A percentile compares a stretch with the other conserved stretches of the same genome.
phyloP scores from a whole-genome alignment of 2,329 filamentous ascomycete species.

The Aspergillus sp. region DNA sequence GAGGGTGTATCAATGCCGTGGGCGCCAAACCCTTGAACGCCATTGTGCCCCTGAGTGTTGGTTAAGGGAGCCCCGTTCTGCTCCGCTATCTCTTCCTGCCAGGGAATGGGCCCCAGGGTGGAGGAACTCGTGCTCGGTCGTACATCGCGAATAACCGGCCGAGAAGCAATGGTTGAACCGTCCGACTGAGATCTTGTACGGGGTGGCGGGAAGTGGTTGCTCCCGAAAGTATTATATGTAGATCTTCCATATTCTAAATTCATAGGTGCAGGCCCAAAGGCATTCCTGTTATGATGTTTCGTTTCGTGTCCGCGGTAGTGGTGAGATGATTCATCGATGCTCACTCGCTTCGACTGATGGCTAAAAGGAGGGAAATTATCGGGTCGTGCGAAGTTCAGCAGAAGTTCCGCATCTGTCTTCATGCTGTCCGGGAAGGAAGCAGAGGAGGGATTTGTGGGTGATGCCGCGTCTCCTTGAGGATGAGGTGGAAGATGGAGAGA shows the following conservation, averaged over 20 bases:
- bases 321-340: constrained; percentile 24
- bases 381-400: constrained; percentile 39
- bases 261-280: constrained; percentile 11
- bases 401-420: constrained; percentile 41
- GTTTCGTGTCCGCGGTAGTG: constrained; percentile 15
- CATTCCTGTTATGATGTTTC: constrained; percentile 16
- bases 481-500: constrained; percentile 20
- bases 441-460: constrained; percentile 24
- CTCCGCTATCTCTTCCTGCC: constrained; percentile 24
- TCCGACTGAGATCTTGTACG: constrained; percentile 37
- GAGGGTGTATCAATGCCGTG: constrained; percentile 9
- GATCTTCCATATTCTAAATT: constrained; percentile 12
- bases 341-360: constrained; percentile 20
- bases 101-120: constrained; percentile 24
- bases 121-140: constrained; percentile 34
- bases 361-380: constrained; percentile 24
- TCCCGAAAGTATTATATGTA: constrained; percentile 7
- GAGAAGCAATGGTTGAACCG: constrained; percentile 32
- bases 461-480: constrained; percentile 17
- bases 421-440: constrained; percentile 29
- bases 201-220: constrained; percentile 20
- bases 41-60: not conserved
- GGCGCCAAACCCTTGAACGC: constrained; percentile 3
- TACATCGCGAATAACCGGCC: constrained; percentile 27
- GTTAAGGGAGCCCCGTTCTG: constrained; percentile 7